phyloP scores from a whole-genome alignment of 2,329 filamentous ascomycete genomes.

The Sarocladium strictum region DNA sequence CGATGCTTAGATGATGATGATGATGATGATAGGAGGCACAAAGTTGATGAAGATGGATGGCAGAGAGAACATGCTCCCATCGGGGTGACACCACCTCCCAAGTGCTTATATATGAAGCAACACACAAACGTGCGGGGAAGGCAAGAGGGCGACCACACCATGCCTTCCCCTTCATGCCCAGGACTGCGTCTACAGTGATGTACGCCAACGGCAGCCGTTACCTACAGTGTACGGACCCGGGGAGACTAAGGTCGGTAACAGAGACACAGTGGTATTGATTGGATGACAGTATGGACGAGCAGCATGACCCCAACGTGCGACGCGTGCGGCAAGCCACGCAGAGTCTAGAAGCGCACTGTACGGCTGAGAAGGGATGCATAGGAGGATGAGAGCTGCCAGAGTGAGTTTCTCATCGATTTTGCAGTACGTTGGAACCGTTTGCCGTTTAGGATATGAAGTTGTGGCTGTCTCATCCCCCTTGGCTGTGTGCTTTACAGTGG shows the following conservation, averaged over 20 bases:
- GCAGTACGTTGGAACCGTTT: no score
- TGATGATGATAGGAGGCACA: background rate
- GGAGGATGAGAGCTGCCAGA: background rate
- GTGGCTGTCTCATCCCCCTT: no score
- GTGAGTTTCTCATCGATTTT: background rate
- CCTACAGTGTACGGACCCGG: background rate
- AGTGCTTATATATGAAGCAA: conserved; percentile 8
- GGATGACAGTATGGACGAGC: background rate
- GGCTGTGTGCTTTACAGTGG: no score
- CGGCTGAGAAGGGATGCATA: background rate
- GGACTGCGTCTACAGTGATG: background rate
- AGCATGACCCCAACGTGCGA: background rate
- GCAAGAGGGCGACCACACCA: conserved; percentile 8
- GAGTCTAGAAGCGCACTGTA: conserved; percentile 8
- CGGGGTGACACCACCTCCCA: conserved; percentile 1
- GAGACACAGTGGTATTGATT: background rate
- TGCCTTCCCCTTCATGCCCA: background rate
- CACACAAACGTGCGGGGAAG: conserved; percentile 5
- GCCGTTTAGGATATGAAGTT: no score
- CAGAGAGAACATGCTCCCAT: background rate
- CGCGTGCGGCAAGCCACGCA: conserved; percentile 8
- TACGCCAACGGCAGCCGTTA: background rate
- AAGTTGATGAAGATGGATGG: conserved; percentile 6
- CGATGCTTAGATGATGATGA: background rate
- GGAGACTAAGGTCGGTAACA: background rate